Evolutionary conservation across 2,329 filamentous ascomycete species (phyloP), one percentile per base, ranked within the genome.

Genomic region (Botrytis galanthina): DNA sequence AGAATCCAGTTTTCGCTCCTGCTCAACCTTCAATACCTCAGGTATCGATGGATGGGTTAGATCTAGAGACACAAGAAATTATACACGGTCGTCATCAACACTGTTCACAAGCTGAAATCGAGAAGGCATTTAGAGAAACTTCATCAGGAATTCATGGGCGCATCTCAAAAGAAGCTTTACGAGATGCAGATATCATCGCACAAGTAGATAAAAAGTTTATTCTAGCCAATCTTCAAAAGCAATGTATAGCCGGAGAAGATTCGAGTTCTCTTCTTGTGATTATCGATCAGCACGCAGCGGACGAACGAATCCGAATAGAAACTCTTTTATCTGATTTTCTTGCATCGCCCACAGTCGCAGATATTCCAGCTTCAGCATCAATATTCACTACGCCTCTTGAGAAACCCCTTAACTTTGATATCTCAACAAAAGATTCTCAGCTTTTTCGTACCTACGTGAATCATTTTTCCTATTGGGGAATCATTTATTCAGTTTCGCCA

Each of bases 151-250:
- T 84, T 3, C 80, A 82, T 44, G 83, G 85, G 0, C 84, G 84
- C 18, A 81, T 98, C 1, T 92, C 90, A 0, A 93, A 90, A 76
- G 79, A 84, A 7, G 86, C 86, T 0, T 83, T 98, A 14, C 80
- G 81, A 2, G 80, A 82, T 12, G 92, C 93, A 0, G 83, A 87
- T 67, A 85, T 97, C 0, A 87, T 99, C 60, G 87, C 90, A 0
- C 96, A 99, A 79, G 91, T 99, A 1, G 95, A 98, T 80, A 86
- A 85, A 22, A 99, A 99, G 81, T 99, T 97, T 80, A 92, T 99
- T 26, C 83, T 99, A 0, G 85, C 90, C 35, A 91, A 88, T 54
- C 20, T 79, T 1, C 42, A 63, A 44, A 46, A 61, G n/a, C 48
- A 32, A 22, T 64, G 74, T 26, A 10, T 37, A 20, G 51, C n/a